These are phyloP conservation scores for Talinum fruticosum DNA, from an alignment of 148 eudicot species.

Conservation along the genomic window DNA sequence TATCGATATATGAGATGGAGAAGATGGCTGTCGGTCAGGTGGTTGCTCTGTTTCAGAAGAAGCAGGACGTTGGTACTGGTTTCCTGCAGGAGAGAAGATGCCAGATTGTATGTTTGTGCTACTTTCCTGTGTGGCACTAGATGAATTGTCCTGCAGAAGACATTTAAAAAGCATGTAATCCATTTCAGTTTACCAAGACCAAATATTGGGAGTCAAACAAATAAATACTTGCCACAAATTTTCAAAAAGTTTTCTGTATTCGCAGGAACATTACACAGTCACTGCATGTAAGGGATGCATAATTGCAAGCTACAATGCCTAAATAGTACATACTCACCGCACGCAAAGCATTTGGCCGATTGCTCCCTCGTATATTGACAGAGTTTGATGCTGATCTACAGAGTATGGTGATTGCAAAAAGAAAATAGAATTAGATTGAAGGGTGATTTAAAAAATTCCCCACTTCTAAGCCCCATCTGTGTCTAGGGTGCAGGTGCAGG, in stretches of 20 bases:
- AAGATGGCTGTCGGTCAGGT: conserved; percentile 10
- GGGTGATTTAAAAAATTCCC: neutral
- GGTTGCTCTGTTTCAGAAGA: conserved; percentile 20
- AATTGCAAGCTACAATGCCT: conserved; percentile 6
- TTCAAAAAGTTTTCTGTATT: neutral
- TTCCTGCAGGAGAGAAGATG: conserved; percentile 5
- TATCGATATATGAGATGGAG: conserved; percentile 26
- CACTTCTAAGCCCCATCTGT: neutral
- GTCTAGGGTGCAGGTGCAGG: neutral
- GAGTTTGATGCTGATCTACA: conserved; percentile 40
- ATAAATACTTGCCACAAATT: neutral
- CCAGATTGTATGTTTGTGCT: conserved; percentile 14
- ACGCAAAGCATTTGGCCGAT: conserved; percentile 27
- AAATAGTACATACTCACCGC: conserved; percentile 27
- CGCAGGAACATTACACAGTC: too few species aligned
- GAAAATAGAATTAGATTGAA: conserved; percentile 4
- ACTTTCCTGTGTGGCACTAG: conserved; percentile 21
- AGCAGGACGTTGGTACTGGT: conserved; percentile 18
- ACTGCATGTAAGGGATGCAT: too few species aligned
- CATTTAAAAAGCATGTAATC: neutral
- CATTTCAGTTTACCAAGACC: neutral
- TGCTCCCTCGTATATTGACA: conserved; percentile 31
- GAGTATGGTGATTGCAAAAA: conserved; percentile 10
- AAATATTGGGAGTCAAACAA: neutral
- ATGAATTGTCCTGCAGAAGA: conserved; percentile 12